These are phyloP conservation scores for Solanum paucissectum DNA, from an alignment of 257 asterid species.

Conservation along the genomic window DNA sequence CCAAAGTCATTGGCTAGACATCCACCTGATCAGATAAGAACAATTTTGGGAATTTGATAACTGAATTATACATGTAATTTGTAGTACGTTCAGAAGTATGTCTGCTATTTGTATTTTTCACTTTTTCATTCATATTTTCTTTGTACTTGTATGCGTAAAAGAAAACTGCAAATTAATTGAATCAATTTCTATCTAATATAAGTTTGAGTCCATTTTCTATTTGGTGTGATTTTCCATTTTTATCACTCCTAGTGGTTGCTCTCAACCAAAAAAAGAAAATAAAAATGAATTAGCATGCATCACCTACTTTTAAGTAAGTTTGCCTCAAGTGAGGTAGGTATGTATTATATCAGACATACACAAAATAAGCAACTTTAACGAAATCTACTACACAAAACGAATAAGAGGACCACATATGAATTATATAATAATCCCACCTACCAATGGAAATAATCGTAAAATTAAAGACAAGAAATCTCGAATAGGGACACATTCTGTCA, in stretches of 20 bases:
- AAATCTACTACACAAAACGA: not conserved
- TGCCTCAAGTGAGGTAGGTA: not conserved
- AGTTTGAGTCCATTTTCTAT: not conserved
- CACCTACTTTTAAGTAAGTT: not conserved
- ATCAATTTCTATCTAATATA: not conserved
- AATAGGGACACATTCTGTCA: not conserved
- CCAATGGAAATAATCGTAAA: not conserved
- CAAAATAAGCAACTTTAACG: not conserved
- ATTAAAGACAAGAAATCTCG: not conserved
- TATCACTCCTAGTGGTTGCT: not conserved
- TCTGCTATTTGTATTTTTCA: not conserved
- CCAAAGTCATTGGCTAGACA: constrained; percentile 89
- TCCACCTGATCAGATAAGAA: constrained; percentile 91
- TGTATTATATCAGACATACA: not conserved
- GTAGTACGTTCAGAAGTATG: not conserved
- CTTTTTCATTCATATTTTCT: not conserved
- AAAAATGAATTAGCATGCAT: not conserved
- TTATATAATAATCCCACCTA: not conserved
- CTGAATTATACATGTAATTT: not conserved
- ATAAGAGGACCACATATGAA: not conserved
- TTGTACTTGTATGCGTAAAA: not conserved
- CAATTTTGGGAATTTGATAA: constrained; percentile 81
- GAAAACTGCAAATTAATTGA: not conserved
- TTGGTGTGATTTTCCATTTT: not conserved
- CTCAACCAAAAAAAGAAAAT: not conserved